These are phyloP conservation scores for Capronia americana DNA, from an alignment of 2,329 filamentous ascomycete species.

Conservation along the genomic window DNA sequence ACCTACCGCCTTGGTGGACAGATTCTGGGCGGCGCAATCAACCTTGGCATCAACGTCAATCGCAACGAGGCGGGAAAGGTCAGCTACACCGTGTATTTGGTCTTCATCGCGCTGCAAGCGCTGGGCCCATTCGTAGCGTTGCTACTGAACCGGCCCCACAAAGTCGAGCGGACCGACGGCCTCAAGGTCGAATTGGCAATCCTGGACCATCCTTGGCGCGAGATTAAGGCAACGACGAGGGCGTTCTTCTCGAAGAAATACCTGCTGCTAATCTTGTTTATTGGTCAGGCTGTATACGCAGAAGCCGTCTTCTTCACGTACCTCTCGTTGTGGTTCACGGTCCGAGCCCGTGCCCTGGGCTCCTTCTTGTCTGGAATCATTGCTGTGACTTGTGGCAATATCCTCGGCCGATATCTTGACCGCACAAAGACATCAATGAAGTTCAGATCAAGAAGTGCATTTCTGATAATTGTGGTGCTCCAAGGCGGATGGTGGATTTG, in stretches of 20 bases:
- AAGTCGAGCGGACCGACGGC: constrained; percentile 71
- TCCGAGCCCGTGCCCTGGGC: constrained; percentile 71
- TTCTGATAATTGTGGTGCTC: constrained; percentile 47
- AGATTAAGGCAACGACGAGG: constrained; percentile 65
- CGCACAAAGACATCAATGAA: constrained; percentile 61
- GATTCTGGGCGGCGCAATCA: constrained; percentile 74
- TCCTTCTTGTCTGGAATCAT: constrained; percentile 74
- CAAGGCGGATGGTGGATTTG: constrained; percentile 73
- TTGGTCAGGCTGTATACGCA: constrained; percentile 72
- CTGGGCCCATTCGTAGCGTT: constrained; percentile 69
- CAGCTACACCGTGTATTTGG: constrained; percentile 70
- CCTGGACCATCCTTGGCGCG: constrained; percentile 60
- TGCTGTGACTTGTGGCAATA: constrained; percentile 68
- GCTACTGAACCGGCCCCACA: constrained; percentile 64
- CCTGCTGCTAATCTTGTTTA: constrained; percentile 69
- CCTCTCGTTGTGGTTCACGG: constrained; percentile 70
- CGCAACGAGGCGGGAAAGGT: constrained; percentile 67
- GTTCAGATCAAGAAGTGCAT: constrained; percentile 61
- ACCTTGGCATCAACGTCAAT: constrained; percentile 68
- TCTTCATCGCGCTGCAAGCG: constrained; percentile 75
- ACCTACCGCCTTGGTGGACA: constrained; percentile 67
- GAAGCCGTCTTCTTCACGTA: constrained; percentile 78
- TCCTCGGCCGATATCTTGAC: constrained; percentile 70
- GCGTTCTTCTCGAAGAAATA: constrained; percentile 68
- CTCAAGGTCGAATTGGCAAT: constrained; percentile 66